Evolutionary conservation across 768 basidiomycete species (phyloP).

Genomic region (Termitomyces sp.): DNA sequence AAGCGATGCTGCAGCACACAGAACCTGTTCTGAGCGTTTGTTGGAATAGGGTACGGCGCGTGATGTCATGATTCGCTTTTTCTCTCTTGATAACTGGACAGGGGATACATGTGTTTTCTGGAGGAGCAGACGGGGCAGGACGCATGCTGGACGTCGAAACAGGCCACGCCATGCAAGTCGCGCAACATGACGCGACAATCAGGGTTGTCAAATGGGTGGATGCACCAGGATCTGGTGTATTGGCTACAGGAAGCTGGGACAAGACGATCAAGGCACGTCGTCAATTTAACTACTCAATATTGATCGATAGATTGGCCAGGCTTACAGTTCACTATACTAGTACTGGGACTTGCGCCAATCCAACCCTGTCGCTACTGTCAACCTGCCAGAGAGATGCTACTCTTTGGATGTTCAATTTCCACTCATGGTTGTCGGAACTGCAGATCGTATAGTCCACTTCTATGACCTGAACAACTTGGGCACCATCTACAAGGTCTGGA

Average conservation of each 20-base stretch:
- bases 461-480: conserved; percentile 81
- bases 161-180: conserved; percentile 76
- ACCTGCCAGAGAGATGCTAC: conserved; percentile 86
- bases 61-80: neutral
- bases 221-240: conserved; percentile 63
- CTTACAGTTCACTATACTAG: conserved; percentile 30
- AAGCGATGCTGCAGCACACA: conserved; percentile 86
- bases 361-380: conserved; percentile 69
- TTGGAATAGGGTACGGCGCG: conserved; percentile 76
- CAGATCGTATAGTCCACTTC: conserved; percentile 86
- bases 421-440: conserved; percentile 87
- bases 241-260: conserved; percentile 97
- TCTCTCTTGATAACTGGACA: conserved; percentile 22
- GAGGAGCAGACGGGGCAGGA: conserved; percentile 89
- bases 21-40: conserved; percentile 83
- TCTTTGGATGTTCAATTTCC: conserved; percentile 77
- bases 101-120: conserved; percentile 91
- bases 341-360: conserved; percentile 88
- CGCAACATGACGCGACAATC: conserved; percentile 86
- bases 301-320: neutral
- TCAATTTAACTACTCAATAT: neutral
- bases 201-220: conserved; percentile 81
- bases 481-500: conserved; percentile 53
- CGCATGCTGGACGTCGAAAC: conserved; percentile 87
- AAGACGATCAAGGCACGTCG: conserved; percentile 83